A percentile compares a stretch with the other conserved stretches of the same genome.
Evolutionary conservation across 164 flowering plant species (phyloP).

Genomic region (Piper betle): DNA sequence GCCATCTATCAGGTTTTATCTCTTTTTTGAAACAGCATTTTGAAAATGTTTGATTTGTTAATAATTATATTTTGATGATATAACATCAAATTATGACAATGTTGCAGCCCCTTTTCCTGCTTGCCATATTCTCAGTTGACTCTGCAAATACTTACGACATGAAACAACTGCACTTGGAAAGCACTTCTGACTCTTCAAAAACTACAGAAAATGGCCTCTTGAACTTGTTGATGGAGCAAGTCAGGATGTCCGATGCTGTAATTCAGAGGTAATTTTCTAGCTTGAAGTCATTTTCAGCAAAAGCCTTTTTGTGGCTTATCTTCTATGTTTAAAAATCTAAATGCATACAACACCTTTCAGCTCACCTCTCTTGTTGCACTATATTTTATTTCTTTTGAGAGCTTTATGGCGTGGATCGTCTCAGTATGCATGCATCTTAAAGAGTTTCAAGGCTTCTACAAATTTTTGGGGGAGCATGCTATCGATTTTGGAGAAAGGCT

Average conservation of each 20-base stretch:
- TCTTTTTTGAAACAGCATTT: neutral
- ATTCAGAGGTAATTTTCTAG: slow-evolving; percentile 39
- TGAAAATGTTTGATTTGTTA: neutral
- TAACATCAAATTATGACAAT: neutral
- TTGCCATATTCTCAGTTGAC: slow-evolving; percentile 28
- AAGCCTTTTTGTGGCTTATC: neutral
- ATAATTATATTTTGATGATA: neutral
- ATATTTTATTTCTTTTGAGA: slow-evolving; percentile 52
- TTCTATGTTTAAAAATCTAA: neutral
- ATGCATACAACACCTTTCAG: slow-evolving; percentile 20
- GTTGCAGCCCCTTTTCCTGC: slow-evolving; percentile 74
- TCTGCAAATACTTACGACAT: slow-evolving; percentile 6
- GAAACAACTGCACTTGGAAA: slow-evolving; percentile 12
- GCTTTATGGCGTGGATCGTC: slow-evolving; percentile 79
- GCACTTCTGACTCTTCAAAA: slow-evolving; percentile 9
- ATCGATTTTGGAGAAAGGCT: slow-evolving; percentile 12
- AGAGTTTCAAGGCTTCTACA: slow-evolving; percentile 33
- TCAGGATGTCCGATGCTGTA: slow-evolving; percentile 37
- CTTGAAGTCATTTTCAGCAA: neutral
- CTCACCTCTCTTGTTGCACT: slow-evolving; percentile 40
- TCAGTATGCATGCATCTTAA: slow-evolving; percentile 43
- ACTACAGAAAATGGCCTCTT: slow-evolving; percentile 22
- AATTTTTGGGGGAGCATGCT: slow-evolving; percentile 55
- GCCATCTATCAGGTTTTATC: slow-evolving; percentile 62
- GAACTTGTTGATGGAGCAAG: slow-evolving; percentile 31